Base-by-base conservation (phyloP, 1,284 basidiomycete species). In the Puccinia hordei region DNA sequence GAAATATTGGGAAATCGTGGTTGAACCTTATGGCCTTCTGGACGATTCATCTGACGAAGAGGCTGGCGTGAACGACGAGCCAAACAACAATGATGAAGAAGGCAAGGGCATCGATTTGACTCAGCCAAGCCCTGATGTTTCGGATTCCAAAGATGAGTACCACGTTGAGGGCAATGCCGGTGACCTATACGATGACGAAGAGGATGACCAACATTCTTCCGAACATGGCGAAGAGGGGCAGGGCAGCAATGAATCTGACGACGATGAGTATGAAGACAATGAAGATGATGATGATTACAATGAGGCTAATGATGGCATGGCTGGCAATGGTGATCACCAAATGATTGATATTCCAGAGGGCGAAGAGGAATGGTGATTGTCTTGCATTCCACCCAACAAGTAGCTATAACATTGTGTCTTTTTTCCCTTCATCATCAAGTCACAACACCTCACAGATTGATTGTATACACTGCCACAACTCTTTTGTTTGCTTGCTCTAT, bases 1-100 rank as follows among this genome's bases (percentile, higher is more conserved):
- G 19, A 51, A 68, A 15, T 77, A 66, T 63, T 68, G 35, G 27
- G 63, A 77, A 27, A 27, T 53, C 1, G 3, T 68, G 22, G 33
- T 51, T 24, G 73, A 75, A 19, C 53, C 73, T 33, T 75, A 75
- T 75, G 55, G 73, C 2, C 44, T 75, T 15, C 6, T 63, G 22
- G 35, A 46, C 13, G 73, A 24, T 2, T 9, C 38, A 4, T 12
- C 9, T 2, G 15, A 15, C 1, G 12, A 17, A 19, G 73, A 57
- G 19, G 46, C 51, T 15, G 46, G 22, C 1, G 72, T 3, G 15
- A 53, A 59, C 5, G 71, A 72, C 19, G 24, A 17, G 10, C 27
- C 15, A 3, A n/a, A 27, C n/a, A 3, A 13, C 5, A 15, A 73
- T n/a, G 30, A 22, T 22, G 57, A 61, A 5, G 51, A 57, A 57